phyloP scores from a whole-genome alignment of 2,329 filamentous ascomycete genomes.

The Phialophora verrucosa region DNA sequence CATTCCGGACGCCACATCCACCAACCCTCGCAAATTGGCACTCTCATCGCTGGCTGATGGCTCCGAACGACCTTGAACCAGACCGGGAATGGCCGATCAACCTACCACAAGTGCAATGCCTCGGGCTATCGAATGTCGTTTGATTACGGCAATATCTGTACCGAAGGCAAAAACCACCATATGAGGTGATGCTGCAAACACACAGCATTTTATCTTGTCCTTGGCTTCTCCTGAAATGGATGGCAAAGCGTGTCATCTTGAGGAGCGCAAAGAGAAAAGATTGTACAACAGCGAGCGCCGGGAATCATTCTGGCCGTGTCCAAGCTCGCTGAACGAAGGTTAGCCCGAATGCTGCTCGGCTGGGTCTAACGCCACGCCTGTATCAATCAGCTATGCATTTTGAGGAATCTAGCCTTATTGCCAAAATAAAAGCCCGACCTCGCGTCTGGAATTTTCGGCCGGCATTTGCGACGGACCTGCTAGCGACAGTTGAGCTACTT shows the following conservation, averaged over 20 bases:
- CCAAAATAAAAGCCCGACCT: too few species aligned
- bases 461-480: too few species aligned
- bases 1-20: background rate
- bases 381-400: too few species aligned
- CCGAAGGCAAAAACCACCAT: background rate
- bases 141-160: background rate
- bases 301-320: background rate
- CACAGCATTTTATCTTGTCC: background rate
- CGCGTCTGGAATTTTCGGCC: too few species aligned
- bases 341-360: background rate
- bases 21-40: background rate
- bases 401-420: too few species aligned
- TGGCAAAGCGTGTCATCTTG: background rate
- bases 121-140: background rate
- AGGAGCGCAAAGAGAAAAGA: background rate
- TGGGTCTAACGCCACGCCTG: background rate
- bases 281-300: background rate
- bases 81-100: background rate
- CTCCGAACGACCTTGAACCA: background rate
- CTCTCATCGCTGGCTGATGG: background rate
- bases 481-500: too few species aligned
- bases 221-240: background rate
- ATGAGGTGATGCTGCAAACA: background rate
- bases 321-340: background rate
- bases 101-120: background rate